These are phyloP conservation scores for Kluyveromyces aestuarii DNA, from an alignment of 805 yeast genomes.

Conservation along the genomic window DNA sequence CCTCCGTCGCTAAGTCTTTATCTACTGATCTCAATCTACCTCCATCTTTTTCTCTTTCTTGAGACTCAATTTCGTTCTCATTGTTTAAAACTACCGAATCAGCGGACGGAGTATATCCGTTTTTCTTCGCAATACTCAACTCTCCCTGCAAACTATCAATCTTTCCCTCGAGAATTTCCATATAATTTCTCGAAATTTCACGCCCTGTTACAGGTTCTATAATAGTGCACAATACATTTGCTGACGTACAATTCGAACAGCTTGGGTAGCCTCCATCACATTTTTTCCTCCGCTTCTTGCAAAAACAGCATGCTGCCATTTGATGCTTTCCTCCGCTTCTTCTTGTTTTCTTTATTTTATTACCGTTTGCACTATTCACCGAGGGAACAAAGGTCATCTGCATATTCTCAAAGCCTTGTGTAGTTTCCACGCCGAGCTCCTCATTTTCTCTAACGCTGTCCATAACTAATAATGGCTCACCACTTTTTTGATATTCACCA, in stretches of 20 bases:
- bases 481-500: too few species aligned
- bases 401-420: too few species aligned
- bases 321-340: conserved; percentile 16
- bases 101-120: not conserved
- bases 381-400: too few species aligned
- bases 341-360: too few species aligned
- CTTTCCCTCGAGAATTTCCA: conserved; percentile 35
- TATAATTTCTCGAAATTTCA: conserved; percentile 39
- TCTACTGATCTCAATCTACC: not conserved
- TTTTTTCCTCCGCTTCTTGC: conserved; percentile 39
- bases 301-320: conserved; percentile 43
- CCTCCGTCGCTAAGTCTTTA: conserved; percentile 21
- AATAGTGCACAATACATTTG: conserved; percentile 37
- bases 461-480: too few species aligned
- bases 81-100: not conserved
- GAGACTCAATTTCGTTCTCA: not conserved
- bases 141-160: conserved; percentile 5
- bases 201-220: conserved; percentile 40
- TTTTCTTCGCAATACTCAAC: not conserved
- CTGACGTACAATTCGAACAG: conserved; percentile 35
- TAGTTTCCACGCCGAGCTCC: too few species aligned
- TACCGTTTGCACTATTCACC: too few species aligned
- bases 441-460: too few species aligned
- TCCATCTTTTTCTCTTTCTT: not conserved
- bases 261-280: conserved; percentile 45